Percentiles rank a stretch among this genome's conserved stretches.
phyloP scores from a whole-genome alignment of 176 grass and related monocot species.

The Musa schizocarpa region DNA sequence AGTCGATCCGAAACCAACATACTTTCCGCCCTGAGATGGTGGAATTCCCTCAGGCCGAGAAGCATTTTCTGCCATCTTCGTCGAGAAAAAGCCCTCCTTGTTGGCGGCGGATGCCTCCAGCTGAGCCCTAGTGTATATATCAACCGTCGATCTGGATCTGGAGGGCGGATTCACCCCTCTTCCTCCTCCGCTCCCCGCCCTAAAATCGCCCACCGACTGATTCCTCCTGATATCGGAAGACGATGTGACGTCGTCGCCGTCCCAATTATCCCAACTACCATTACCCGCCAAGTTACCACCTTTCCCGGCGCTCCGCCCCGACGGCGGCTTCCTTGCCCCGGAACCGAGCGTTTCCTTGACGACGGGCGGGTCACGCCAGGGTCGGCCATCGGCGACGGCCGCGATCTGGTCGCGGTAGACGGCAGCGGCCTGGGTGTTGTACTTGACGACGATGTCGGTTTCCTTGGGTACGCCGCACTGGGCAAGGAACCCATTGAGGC shows the following conservation, averaged over 20 bases:
- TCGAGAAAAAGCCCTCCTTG: slow-evolving; percentile 11
- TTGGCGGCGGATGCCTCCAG: slow-evolving; percentile 15
- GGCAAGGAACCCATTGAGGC: slow-evolving; percentile 12
- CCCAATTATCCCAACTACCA: slow-evolving; percentile 17
- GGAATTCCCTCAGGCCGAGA: slow-evolving; percentile 9
- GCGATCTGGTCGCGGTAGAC: slow-evolving; percentile 11
- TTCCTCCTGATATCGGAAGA: slow-evolving; percentile 10
- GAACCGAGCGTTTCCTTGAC: slow-evolving; percentile 7
- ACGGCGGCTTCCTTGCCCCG: background rate
- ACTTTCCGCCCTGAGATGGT: slow-evolving; percentile 19
- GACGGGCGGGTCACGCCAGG: slow-evolving; percentile 9
- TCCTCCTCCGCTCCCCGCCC: background rate
- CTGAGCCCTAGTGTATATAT: slow-evolving; percentile 7
- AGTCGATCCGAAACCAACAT: slow-evolving; percentile 18
- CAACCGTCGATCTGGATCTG: slow-evolving; percentile 13
- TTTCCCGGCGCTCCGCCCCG: background rate
- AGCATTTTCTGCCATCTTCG: slow-evolving; percentile 10
- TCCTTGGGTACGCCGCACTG: slow-evolving; percentile 6
- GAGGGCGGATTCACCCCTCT: background rate
- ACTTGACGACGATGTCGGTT: slow-evolving; percentile 8
- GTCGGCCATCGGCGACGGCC: slow-evolving; percentile 12
- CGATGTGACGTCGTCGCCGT: background rate
- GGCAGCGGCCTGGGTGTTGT: slow-evolving; percentile 7
- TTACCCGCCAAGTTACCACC: background rate
- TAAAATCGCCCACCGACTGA: slow-evolving; percentile 5